A percentile compares a stretch with the other conserved stretches of the same genome.
These are phyloP conservation scores for Papiliotrema flavescens DNA, from an alignment of 1,284 basidiomycete species.

Conservation along the genomic window DNA sequence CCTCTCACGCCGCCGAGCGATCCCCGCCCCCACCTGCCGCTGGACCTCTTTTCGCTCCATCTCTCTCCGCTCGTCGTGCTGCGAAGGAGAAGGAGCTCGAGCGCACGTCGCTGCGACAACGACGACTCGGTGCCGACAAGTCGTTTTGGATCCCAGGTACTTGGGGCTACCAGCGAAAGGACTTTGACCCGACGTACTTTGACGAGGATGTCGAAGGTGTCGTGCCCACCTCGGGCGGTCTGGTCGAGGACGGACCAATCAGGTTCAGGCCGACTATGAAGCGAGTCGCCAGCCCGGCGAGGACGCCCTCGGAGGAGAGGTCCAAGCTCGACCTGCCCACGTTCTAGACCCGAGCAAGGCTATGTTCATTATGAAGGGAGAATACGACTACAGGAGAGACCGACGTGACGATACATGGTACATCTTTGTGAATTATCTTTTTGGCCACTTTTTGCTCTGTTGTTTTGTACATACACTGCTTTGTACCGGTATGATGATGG, in stretches of 20 bases:
- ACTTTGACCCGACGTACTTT: constrained; percentile 19
- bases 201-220: constrained; percentile 8
- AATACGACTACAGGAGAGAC: no score
- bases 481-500: no score
- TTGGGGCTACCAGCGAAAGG: constrained; percentile 24
- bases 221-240: constrained; percentile 10
- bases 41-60: constrained; percentile 38
- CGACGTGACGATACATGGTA: no score
- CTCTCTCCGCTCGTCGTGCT: constrained; percentile 20
- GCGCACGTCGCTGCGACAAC: constrained; percentile 25
- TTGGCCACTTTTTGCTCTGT: no score
- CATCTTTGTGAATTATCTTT: no score
- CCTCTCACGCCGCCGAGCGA: constrained; percentile 25
- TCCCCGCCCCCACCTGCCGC: constrained; percentile 19
- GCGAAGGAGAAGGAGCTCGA: constrained; percentile 30
- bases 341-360: no score
- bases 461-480: no score
- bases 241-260: constrained; percentile 27
- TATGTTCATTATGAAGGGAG: no score
- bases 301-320: no score
- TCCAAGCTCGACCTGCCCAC: no score
- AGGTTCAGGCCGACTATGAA: constrained; percentile 12
- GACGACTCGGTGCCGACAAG: constrained; percentile 20
- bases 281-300: not conserved
- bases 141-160: constrained; percentile 23